These are phyloP conservation scores for Salix caprea DNA, from an alignment of 345 rosid genomes.

Conservation along the genomic window DNA sequence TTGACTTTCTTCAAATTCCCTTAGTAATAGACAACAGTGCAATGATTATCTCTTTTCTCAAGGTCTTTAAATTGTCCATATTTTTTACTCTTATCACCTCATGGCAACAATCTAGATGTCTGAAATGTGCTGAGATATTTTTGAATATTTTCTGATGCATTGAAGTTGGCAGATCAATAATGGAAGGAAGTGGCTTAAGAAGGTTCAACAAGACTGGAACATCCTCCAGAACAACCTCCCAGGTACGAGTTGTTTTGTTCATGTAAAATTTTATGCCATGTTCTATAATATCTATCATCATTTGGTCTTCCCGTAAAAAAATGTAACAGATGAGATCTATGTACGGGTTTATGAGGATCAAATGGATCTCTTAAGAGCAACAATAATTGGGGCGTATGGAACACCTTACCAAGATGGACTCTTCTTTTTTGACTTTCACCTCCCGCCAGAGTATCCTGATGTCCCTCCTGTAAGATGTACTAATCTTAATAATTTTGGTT, in stretches of 20 bases:
- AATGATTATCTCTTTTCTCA: neutral
- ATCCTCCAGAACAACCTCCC: constrained; percentile 96
- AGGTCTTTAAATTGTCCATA: neutral
- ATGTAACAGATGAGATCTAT: constrained; percentile 66
- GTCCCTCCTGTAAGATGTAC: constrained; percentile 72
- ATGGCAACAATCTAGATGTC: neutral
- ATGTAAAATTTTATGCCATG: constrained; percentile 1
- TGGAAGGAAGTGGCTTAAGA: constrained; percentile 87
- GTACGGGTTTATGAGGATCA: constrained; percentile 89
- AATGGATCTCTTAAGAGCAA: constrained; percentile 94
- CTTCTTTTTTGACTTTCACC: constrained; percentile 93
- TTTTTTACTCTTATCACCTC: neutral
- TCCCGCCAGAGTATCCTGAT: constrained; percentile 80
- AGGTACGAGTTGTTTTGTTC: constrained; percentile 43
- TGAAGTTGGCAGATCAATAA: constrained; percentile 50
- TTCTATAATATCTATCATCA: neutral
- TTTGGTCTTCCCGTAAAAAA: constrained; percentile 10
- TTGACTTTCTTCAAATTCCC: neutral
- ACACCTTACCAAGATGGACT: constrained; percentile 99
- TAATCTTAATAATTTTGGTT: constrained; percentile 1
- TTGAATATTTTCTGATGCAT: neutral
- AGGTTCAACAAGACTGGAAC: constrained; percentile 97
- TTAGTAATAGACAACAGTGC: neutral
- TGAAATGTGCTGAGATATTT: neutral
- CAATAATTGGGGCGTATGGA: constrained; percentile 88